Evolutionary conservation across 2,329 filamentous ascomycete species (phyloP), one percentile per base, ranked within the genome.

Genomic region (Plenodomus tracheiphilus): DNA sequence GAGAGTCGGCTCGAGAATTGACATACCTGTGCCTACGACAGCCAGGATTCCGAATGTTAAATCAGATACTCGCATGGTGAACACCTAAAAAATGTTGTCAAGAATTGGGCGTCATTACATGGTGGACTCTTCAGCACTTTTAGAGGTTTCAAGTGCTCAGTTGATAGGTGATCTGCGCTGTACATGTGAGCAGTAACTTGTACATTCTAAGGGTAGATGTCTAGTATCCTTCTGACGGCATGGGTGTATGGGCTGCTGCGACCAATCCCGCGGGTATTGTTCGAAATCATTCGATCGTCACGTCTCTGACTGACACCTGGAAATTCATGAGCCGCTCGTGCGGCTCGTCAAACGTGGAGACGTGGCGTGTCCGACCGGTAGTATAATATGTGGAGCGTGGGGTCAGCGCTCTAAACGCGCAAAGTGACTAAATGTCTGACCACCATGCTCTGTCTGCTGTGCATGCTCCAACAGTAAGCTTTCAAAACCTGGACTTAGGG

Each of bases 211-310:
- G 22, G 10, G 22, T 25, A 25, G 22, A 25, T 25, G 10, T 10
- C 22, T 25, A 25, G 22, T 25, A 25, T 5, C 10, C 22, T 25
- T 25, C 5, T 47, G 42, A 49, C 51, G 47, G 54, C 56, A 54
- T 36, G 57, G 57, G 51, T 47, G 28, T 59, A 51, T 57, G 54
- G 49, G 18, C 28, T 40, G 36, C 50, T 44, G 52, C 56, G 51
- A 32, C 54, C 51, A 58, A 54, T 60, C 54, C 54, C 52, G 50
- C 48, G 16, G 43, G 39, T 20, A 48, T 55, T 39, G 58, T 56
- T 60, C 22, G 6, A 36, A 41, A 52, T 25, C 48, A 52, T 49
- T 37, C 43, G 39, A 52, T 47, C 34, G 37, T 40, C 37, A 34
- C 21, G 30, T 42, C 34, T 11, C 4, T 11, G 13, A 32, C 8